Evolutionary conservation across 2,329 filamentous ascomycete species (phyloP), one percentile per base, ranked within the genome.

Genomic region (Penicillium paneum): DNA sequence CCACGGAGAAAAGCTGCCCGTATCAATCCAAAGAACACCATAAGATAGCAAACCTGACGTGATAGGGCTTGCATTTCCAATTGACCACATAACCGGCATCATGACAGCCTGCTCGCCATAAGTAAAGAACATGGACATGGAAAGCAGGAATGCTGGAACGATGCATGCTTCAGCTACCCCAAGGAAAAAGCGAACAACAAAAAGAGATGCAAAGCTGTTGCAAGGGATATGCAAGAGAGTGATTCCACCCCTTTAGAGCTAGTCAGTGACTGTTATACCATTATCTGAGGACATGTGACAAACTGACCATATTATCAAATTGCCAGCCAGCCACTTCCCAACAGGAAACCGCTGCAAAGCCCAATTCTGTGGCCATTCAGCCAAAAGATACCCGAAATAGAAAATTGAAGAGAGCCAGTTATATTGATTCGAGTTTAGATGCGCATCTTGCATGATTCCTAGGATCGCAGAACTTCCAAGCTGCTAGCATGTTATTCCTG

Each of bases 121-220:
- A 1, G 67, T 73, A 55, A 71, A 72, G 49, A 73, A 73, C 67
- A 74, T 72, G 5, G 68, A 72, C 58, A 79, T 59, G 17, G 56
- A 71, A 15, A 76, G 67, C 11, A 76, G 58, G 42, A 82, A 79
- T 0, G 75, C 76, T 0, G 81, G 81, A 0, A 77, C 78, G 40
- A 82, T 76, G 10, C 74, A 78, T 2, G 80, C 79, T 64, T 83
- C 81, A 1, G 78, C 76, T 15, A 79, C 72, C 3, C 81, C 81
- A 0, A 83, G 73, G 12, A 83, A 67, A 61, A 83, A 79, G 0
- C 81, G 75, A 21, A 77, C 71, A 0, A 74, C 70, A 36, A 82
- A 68, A 0, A 84, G 72, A 0, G 78, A 76, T 6, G 69, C 76
- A 55, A 78, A 82, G 57, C 67, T 75, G 38, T 73, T 73, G 60